Evolutionary conservation across 768 basidiomycete genomes (phyloP).

Genomic region (Dioszegia crocea): DNA sequence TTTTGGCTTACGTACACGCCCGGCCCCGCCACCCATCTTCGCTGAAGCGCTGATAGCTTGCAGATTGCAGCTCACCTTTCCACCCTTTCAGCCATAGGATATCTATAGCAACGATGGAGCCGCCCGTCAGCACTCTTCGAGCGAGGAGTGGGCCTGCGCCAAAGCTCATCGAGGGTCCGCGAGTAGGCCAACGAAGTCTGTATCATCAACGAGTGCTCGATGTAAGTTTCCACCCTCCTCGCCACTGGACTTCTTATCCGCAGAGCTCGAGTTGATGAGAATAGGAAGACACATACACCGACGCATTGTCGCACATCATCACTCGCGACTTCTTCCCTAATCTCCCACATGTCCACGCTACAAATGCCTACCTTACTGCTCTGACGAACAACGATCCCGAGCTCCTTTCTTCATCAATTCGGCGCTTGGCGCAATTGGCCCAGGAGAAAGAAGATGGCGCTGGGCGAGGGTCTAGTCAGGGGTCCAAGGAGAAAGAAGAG

Average conservation of each 20-base stretch:
- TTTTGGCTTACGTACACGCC: too few species aligned
- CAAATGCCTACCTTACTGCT: constrained; percentile 79
- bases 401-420: constrained; percentile 71
- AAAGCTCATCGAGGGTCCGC: constrained; percentile 27
- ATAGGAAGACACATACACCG: constrained; percentile 87
- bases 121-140: constrained; percentile 8
- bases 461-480: background rate
- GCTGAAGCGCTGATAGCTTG: too few species aligned
- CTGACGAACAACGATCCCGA: constrained; percentile 68
- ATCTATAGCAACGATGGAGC: background rate
- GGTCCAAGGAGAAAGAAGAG: background rate
- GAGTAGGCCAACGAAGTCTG: constrained; percentile 31
- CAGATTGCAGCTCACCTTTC: too few species aligned
- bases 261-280: background rate
- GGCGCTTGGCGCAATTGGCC: constrained; percentile 60
- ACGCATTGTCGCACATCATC: constrained; percentile 83
- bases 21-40: too few species aligned
- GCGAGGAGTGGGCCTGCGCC: constrained; percentile 26
- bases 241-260: background rate
- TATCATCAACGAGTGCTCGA: constrained; percentile 44
- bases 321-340: constrained; percentile 97
- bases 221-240: constrained; percentile 21
- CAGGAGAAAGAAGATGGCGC: constrained; percentile 29
- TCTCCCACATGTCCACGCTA: constrained; percentile 79
- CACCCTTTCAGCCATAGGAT: too few species aligned